These are phyloP conservation scores for Starmerella bacillaris DNA, from an alignment of 805 yeast genomes.

Conservation along the genomic window DNA sequence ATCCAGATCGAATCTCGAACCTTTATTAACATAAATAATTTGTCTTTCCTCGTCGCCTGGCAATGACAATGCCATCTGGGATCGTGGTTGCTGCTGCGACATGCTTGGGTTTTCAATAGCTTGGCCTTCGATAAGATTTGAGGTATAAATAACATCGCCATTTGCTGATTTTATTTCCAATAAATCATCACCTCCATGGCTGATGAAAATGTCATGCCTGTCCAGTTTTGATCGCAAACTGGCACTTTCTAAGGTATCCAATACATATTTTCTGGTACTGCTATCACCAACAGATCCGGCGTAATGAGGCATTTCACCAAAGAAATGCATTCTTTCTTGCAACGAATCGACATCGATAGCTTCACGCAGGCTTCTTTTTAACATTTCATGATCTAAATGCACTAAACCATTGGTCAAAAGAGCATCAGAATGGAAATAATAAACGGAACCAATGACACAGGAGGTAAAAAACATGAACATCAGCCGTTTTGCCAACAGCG, in stretches of 20 bases:
- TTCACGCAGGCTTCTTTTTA: conserved; percentile 33
- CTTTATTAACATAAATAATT: conserved; percentile 50
- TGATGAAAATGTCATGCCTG: conserved; percentile 35
- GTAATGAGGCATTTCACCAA: conserved; percentile 67
- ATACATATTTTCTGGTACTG: conserved; percentile 48
- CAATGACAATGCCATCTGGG: conserved; percentile 37
- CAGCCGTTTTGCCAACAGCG: conserved; percentile 61
- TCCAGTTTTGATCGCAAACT: conserved; percentile 28
- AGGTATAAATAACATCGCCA: conserved; percentile 24
- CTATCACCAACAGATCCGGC: conserved; percentile 80
- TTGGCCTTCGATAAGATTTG: conserved; percentile 22
- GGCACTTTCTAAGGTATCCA: conserved; percentile 38
- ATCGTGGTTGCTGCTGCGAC: conserved; percentile 18
- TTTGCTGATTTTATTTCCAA: conserved; percentile 19
- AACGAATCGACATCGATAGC: conserved; percentile 38
- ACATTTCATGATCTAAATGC: conserved; percentile 39
- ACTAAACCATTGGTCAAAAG: conserved; percentile 23
- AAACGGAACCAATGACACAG: conserved; percentile 36
- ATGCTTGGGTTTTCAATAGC: conserved; percentile 17
- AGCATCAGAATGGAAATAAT: conserved; percentile 28
- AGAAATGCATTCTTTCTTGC: conserved; percentile 48
- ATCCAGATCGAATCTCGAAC: conserved; percentile 37
- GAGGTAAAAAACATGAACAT: conserved; percentile 53
- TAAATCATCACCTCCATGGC: conserved; percentile 38
- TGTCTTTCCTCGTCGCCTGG: conserved; percentile 38